Evolutionary conservation across 192 early-diverging fungal genomes (phyloP).

Genomic region (Backusella luteola): DNA sequence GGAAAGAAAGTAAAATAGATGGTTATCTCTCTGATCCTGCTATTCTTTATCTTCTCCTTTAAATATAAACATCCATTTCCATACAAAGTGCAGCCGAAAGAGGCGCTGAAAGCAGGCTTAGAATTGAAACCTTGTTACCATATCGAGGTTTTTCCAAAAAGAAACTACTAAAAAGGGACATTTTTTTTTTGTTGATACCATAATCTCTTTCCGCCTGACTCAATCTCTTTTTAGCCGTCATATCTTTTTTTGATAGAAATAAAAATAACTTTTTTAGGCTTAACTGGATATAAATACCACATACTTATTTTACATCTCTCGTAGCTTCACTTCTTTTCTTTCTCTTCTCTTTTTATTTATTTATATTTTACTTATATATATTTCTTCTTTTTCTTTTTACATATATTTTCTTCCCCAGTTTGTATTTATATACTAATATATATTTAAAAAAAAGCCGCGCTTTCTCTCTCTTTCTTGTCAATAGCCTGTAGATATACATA

Average conservation of each 20-base stretch:
- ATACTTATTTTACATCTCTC: neutral
- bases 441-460: neutral
- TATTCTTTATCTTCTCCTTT: neutral
- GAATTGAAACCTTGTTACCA: neutral
- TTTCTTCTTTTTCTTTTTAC: slow-evolving; percentile 1
- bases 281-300: neutral
- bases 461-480: neutral
- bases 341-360: neutral
- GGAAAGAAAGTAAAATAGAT: neutral
- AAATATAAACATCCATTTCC: neutral
- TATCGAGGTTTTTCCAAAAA: neutral
- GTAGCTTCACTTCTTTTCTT: neutral
- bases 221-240: neutral
- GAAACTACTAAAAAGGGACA: neutral
- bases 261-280: neutral
- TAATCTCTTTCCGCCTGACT: neutral
- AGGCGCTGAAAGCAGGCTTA: neutral
- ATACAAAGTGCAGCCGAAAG: neutral
- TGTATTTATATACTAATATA: neutral
- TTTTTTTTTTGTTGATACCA: neutral
- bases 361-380: neutral
- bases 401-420: neutral
- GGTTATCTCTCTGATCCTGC: neutral
- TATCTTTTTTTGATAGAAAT: neutral
- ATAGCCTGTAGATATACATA: no score